Percentiles rank a stretch among this genome's conserved stretches.
Conservation (phyloP, 2,329 filamentous ascomycete species). For the Ophiobolus disseminans region DNA sequence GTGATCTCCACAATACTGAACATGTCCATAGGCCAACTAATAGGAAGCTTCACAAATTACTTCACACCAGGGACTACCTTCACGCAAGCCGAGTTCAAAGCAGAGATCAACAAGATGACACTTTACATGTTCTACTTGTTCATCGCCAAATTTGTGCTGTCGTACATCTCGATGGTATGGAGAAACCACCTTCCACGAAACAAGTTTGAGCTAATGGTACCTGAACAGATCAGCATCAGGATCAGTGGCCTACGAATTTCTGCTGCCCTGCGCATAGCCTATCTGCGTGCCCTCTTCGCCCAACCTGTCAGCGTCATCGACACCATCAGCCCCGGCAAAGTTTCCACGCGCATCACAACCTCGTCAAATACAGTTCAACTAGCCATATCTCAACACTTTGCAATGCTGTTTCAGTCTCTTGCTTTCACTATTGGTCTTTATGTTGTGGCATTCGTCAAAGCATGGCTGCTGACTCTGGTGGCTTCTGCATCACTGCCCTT, state of each 20-base stretch:
- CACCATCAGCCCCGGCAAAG: conserved; percentile 57
- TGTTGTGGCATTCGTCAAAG: conserved; percentile 60
- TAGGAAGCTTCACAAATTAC: conserved; percentile 65
- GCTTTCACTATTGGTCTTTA: conserved; percentile 46
- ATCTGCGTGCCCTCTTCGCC: conserved; percentile 57
- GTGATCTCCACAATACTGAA: conserved; percentile 39
- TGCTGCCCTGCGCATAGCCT: conserved; percentile 58
- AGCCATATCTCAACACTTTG: conserved; percentile 62
- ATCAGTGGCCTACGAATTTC: conserved; percentile 60
- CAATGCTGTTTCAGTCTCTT: conserved; percentile 53
- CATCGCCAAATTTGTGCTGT: conserved; percentile 44
- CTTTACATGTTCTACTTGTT: conserved; percentile 46
- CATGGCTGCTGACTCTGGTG: conserved; percentile 60
- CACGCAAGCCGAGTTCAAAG: conserved; percentile 58
- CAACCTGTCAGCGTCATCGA: conserved; percentile 59
- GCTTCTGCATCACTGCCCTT: conserved; percentile 55
- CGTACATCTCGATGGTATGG: conserved; percentile 44
- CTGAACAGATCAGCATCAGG: conserved; percentile 54
- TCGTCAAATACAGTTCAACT: conserved; percentile 62
- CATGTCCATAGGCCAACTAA: conserved; percentile 41
- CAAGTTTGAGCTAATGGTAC: background rate
- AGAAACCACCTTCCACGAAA: background rate
- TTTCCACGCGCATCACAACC: conserved; percentile 60
- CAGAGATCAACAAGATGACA: conserved; percentile 52
- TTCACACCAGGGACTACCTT: conserved; percentile 54